Evolutionary conservation across 805 yeast species (phyloP), one percentile per base, ranked within the genome.

Genomic region (Spathaspora girioi): DNA sequence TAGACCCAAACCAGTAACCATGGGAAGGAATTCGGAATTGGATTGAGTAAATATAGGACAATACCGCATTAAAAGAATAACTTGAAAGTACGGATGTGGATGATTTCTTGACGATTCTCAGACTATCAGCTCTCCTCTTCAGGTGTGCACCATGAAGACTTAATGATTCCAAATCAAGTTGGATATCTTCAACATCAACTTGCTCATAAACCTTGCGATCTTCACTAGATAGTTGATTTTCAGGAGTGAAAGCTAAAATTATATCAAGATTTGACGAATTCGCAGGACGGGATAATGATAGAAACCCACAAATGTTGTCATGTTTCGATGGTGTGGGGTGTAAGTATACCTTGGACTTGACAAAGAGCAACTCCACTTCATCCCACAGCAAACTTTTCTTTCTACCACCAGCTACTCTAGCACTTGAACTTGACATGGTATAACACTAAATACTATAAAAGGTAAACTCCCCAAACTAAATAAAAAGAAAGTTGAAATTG

Each of bases 1-100:
- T 71, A 0, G 97, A 88, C 0, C 99, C 99, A 69, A 80, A 82
- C 97, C 97, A 93, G 83, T 91, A 84, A 1, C 92, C 96, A 14
- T 82, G 71, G 2, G 91, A 83, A 5, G 97, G 97, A 2, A 85
- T 85, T 49, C 97, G 77, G 11, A 86, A 80, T 65, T 92, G 96
- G 41, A 94, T 76, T 23, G 96, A 87, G 65, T 83, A 93, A 5
- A 93, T 63, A 53, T 77, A 78, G 38, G 79, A 63, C 27, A 88
- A 64, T 15, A 83, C 78, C 18, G 86, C 64, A 3, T 86, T 80
- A 68, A 91, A 91, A 5, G 92, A 83, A 68, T 82, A 89, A 1
- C 89, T 79, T 1, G 82, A 65, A 20, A 81, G 60, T 2, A 84
- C 75, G 1, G 84, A 73, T 19, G 68, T 47, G 2, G 78, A 70